A percentile compares a stretch with the other conserved stretches of the same genome.
These are phyloP conservation scores for Madurella mycetomatis DNA, from an alignment of 2,329 filamentous ascomycete species.

Conservation along the genomic window DNA sequence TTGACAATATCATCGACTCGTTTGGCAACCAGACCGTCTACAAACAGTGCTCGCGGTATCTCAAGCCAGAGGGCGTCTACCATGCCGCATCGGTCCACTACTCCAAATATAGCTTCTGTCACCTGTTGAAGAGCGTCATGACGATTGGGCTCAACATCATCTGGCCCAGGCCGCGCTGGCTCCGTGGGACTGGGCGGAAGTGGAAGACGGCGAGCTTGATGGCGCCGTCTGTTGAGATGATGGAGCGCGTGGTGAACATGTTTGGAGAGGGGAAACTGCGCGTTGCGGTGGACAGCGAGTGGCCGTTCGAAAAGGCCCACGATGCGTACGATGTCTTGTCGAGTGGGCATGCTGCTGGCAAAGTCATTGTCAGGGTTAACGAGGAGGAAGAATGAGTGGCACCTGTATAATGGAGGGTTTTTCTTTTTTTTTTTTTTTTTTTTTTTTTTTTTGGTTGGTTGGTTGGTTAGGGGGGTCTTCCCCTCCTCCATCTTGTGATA, in stretches of 20 bases:
- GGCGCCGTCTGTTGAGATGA: conserved; percentile 26
- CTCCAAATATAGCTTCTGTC: conserved; percentile 19
- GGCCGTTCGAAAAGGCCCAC: conserved; percentile 28
- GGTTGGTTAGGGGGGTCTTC: too few species aligned
- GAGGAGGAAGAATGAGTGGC: neutral
- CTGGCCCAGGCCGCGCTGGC: conserved; percentile 25
- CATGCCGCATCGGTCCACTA: conserved; percentile 18
- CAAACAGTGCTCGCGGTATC: conserved; percentile 34
- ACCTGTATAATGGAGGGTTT: too few species aligned
- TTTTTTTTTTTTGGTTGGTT: too few species aligned
- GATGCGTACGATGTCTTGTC: conserved; percentile 29
- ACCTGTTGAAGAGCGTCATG: conserved; percentile 25
- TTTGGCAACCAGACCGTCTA: conserved; percentile 47
- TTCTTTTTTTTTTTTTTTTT: too few species aligned
- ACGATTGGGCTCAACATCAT: conserved; percentile 20
- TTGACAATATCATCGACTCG: conserved; percentile 46
- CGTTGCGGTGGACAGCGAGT: conserved; percentile 23
- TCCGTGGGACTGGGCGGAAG: conserved; percentile 31
- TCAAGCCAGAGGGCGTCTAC: conserved; percentile 33
- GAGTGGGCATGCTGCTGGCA: conserved; percentile 31
- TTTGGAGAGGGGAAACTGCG: conserved; percentile 26
- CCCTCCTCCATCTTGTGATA: too few species aligned
- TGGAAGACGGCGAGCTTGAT: conserved; percentile 29
- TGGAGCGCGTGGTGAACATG: conserved; percentile 27
- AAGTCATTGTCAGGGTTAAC: conserved; percentile 30